A percentile compares a stretch with the other conserved stretches of the same genome.
phyloP scores from a whole-genome alignment of 805 yeast genomes.

The Candida pini region DNA sequence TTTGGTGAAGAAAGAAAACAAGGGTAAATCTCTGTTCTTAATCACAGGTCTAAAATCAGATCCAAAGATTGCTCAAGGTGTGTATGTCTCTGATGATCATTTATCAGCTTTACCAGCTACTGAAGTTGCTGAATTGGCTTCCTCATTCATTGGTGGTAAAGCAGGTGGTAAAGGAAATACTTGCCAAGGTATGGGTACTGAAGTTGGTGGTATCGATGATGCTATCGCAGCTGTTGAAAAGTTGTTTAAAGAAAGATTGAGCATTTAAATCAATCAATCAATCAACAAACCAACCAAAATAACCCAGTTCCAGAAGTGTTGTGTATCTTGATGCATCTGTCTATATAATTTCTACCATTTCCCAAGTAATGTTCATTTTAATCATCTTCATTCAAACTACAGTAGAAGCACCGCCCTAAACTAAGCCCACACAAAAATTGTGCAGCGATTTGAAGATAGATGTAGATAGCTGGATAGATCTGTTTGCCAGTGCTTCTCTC shows the following conservation, averaged over 20 bases:
- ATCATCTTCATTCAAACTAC: too few species aligned
- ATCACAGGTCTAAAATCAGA: slow-evolving; percentile 59
- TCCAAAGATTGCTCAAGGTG: slow-evolving; percentile 91
- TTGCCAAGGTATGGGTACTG: slow-evolving; percentile 95
- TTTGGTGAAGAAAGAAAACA: slow-evolving; percentile 68
- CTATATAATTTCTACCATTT: too few species aligned
- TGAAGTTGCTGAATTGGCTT: slow-evolving; percentile 67
- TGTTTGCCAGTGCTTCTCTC: too few species aligned
- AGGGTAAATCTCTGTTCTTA: slow-evolving; percentile 71
- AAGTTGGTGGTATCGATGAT: slow-evolving; percentile 56
- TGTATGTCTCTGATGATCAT: slow-evolving; percentile 73
- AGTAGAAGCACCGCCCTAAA: too few species aligned
- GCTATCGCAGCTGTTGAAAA: slow-evolving; percentile 71
- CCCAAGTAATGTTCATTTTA: too few species aligned
- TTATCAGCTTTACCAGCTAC: slow-evolving; percentile 63
- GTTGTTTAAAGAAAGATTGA: slow-evolving; percentile 54
- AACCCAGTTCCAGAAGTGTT: too few species aligned
- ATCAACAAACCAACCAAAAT: too few species aligned
- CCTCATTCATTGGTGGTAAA: slow-evolving; percentile 83
- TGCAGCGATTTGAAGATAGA: too few species aligned
- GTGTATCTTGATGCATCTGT: too few species aligned
- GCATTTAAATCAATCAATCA: slow-evolving; percentile 10
- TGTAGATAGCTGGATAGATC: too few species aligned
- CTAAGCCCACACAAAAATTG: too few species aligned
- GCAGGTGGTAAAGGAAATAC: slow-evolving; percentile 98